phyloP scores from a whole-genome alignment of 345 rosid genomes.

The Brassica juncea region DNA sequence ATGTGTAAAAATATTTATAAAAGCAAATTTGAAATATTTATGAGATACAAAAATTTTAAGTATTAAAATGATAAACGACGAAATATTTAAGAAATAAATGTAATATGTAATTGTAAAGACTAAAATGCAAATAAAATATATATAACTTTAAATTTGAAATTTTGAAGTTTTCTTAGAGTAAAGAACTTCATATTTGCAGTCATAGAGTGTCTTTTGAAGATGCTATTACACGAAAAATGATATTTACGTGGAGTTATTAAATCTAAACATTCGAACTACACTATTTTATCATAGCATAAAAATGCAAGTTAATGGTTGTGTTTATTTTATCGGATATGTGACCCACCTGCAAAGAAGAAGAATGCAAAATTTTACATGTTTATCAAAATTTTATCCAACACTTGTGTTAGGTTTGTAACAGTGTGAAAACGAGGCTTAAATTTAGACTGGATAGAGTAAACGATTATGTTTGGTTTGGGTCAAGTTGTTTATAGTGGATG shows the following conservation, averaged over 20 bases:
- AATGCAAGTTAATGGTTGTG: neutral
- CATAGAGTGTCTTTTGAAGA: too few relatives aligned
- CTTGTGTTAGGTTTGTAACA: neutral
- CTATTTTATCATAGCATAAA: neutral
- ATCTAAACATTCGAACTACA: neutral
- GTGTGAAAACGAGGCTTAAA: constrained; percentile 4
- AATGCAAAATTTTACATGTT: neutral
- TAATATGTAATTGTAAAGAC: too few relatives aligned
- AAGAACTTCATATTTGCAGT: too few relatives aligned
- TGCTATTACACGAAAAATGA: too few relatives aligned
- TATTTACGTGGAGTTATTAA: neutral
- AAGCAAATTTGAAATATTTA: too few relatives aligned
- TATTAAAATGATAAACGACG: too few relatives aligned
- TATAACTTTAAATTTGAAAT: too few relatives aligned
- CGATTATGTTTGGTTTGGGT: constrained; percentile 8
- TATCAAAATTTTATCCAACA: neutral
- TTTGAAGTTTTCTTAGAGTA: too few relatives aligned
- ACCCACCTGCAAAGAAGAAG: neutral
- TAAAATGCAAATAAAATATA: too few relatives aligned
- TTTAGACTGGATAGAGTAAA: constrained; percentile 14
- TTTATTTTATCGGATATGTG: neutral
- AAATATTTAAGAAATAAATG: too few relatives aligned
- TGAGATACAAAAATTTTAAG: too few relatives aligned
- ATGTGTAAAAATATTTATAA: too few relatives aligned
- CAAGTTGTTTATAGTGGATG: constrained; percentile 22